A percentile compares a stretch with the other conserved stretches of the same genome.
Evolutionary conservation across 768 basidiomycete genomes (phyloP).

Genomic region (Boletus insuetus): DNA sequence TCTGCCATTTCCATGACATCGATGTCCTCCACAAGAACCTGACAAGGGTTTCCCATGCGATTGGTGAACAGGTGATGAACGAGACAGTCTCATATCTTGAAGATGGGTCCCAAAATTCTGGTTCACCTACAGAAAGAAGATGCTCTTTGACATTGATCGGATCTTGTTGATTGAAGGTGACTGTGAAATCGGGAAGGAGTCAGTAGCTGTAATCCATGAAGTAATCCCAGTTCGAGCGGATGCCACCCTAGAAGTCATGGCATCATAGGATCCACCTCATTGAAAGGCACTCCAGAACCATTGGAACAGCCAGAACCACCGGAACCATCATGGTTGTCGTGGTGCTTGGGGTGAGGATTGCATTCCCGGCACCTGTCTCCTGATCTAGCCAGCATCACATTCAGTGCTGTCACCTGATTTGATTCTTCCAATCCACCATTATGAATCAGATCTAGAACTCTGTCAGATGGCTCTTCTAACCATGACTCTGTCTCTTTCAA

Average conservation of each 20-base stretch:
- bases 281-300: not conserved
- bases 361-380: conserved; percentile 4
- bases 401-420: not conserved
- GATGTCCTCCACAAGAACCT: not conserved
- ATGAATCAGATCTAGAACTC: not conserved
- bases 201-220: conserved; percentile 7
- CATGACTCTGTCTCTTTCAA: not conserved
- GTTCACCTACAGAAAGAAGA: not conserved
- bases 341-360: not conserved
- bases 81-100: not conserved
- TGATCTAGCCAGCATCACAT: not conserved
- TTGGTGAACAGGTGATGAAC: not conserved
- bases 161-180: conserved; percentile 1
- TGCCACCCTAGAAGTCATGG: not conserved
- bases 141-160: not conserved
- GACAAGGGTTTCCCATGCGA: not conserved
- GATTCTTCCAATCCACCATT: conserved; percentile 1
- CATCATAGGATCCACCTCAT: not conserved
- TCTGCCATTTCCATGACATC: conserved; percentile 5
- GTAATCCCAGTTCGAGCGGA: not conserved
- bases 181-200: not conserved
- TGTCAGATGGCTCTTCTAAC: conserved; percentile 1
- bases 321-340: too few species aligned
- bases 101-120: not conserved
- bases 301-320: not conserved